A percentile compares a stretch with the other conserved stretches of the same genome.
Evolutionary conservation across 2,329 filamentous ascomycete species (phyloP).

Genomic region (Shiraia bambusicola): DNA sequence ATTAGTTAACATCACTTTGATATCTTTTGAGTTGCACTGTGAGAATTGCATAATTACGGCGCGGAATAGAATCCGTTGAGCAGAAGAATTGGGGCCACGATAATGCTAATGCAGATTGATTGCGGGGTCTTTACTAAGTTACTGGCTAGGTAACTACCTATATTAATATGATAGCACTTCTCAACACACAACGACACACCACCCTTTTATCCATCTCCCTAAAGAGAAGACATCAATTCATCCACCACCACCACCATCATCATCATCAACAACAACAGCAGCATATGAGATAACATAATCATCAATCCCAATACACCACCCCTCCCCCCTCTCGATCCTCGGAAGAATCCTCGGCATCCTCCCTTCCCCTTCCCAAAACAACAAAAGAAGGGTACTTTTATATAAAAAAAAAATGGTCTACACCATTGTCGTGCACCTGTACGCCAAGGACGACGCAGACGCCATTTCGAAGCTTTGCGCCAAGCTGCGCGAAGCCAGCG

Average conservation of each 20-base stretch:
- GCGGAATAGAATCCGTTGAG: too few species aligned
- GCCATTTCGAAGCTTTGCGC: conserved; percentile 67
- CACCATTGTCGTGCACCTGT: conserved; percentile 68
- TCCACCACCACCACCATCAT: conserved; percentile 9
- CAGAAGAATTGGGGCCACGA: too few species aligned
- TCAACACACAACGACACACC: too few species aligned
- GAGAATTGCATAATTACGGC: too few species aligned
- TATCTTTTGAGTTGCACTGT: too few species aligned
- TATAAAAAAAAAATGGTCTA: conserved; percentile 58
- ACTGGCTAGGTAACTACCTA: too few species aligned
- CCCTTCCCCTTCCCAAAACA: background rate
- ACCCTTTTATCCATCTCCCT: conserved; percentile 6
- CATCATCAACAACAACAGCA: background rate
- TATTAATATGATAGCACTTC: too few species aligned
- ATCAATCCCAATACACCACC: background rate
- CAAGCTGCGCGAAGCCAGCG: conserved; percentile 74
- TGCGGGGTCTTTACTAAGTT: too few species aligned
- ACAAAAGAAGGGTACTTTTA: background rate
- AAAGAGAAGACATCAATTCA: conserved; percentile 3
- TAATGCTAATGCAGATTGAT: too few species aligned
- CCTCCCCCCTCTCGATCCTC: background rate
- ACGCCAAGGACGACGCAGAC: conserved; percentile 66
- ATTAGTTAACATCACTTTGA: too few species aligned
- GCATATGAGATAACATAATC: background rate
- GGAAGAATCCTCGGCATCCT: background rate